These are phyloP conservation scores for Naematelia encephala DNA, from an alignment of 768 basidiomycete genomes.

Conservation along the genomic window DNA sequence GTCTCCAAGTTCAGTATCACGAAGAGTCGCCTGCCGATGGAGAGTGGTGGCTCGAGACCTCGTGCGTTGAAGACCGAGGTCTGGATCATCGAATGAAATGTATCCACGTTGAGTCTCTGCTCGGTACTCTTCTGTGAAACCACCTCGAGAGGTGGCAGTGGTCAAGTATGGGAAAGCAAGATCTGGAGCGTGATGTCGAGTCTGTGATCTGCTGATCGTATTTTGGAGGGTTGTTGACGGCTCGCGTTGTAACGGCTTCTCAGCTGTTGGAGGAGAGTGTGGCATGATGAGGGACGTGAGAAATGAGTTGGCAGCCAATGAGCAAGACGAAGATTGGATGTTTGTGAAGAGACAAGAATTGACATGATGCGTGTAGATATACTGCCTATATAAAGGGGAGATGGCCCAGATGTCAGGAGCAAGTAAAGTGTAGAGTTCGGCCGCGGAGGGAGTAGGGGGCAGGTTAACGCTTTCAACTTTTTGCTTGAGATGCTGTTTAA, in stretches of 20 bases:
- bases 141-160: slow-evolving; percentile 23
- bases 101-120: slow-evolving; percentile 21
- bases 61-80: slow-evolving; percentile 13
- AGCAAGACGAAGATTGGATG: neutral
- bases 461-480: too few species aligned
- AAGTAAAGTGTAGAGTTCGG: too few species aligned
- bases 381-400: too few species aligned
- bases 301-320: too few species aligned
- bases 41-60: slow-evolving; percentile 13
- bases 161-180: slow-evolving; percentile 28
- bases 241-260: neutral
- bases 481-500: too few species aligned
- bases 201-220: neutral
- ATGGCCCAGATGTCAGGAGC: too few species aligned
- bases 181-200: slow-evolving; percentile 12
- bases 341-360: too few species aligned
- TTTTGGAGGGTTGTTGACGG: neutral
- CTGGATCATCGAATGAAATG: slow-evolving; percentile 18
- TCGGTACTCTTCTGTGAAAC: slow-evolving; percentile 28
- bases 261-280: neutral
- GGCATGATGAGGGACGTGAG: neutral
- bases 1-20: slow-evolving; percentile 13
- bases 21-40: slow-evolving; percentile 13
- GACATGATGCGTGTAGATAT: too few species aligned
- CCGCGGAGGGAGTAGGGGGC: too few species aligned